Conservation (phyloP, 1,284 basidiomycete genomes). For the Apiotrichum mycotoxinovorans region DNA sequence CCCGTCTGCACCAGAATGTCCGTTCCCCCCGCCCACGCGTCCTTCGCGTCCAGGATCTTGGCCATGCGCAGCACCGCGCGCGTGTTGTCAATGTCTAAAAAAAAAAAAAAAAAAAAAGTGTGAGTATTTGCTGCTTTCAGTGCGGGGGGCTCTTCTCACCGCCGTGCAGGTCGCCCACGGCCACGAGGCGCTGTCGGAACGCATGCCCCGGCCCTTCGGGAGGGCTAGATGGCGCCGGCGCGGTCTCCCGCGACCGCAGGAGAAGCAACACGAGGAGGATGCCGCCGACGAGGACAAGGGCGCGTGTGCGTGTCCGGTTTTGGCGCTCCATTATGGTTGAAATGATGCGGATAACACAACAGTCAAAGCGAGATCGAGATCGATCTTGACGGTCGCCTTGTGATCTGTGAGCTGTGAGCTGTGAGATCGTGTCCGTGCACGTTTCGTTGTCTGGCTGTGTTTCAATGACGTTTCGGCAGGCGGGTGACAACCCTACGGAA, state of each 20-base stretch:
- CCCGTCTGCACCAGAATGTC: constrained; percentile 88
- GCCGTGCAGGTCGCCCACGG: constrained; percentile 77
- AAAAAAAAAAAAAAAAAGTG: not conserved
- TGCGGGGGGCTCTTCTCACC: constrained; percentile 48
- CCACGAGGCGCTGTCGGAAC: constrained; percentile 54
- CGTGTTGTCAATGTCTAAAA: constrained; percentile 62
- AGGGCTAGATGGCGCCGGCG: too few species aligned
- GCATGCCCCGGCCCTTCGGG: constrained; percentile 5
- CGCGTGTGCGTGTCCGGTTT: not conserved
- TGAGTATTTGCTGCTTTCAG: not conserved
- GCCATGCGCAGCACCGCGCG: constrained; percentile 71
- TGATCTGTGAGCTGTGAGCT: too few species aligned
- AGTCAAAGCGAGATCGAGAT: too few species aligned
- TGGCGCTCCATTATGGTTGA: not conserved
- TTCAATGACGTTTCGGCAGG: too few species aligned
- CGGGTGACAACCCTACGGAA: too few species aligned
- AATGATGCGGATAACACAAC: too few species aligned
- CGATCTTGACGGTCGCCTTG: too few species aligned
- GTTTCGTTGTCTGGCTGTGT: too few species aligned
- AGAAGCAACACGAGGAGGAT: not conserved
- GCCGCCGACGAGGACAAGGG: not conserved
- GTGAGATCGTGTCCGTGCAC: too few species aligned
- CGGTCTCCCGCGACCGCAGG: not conserved
- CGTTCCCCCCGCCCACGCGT: constrained; percentile 70
- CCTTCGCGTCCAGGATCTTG: constrained; percentile 62